These are phyloP conservation scores for Diaporthe eres DNA, from an alignment of 2,329 filamentous ascomycete genomes.

Conservation along the genomic window DNA sequence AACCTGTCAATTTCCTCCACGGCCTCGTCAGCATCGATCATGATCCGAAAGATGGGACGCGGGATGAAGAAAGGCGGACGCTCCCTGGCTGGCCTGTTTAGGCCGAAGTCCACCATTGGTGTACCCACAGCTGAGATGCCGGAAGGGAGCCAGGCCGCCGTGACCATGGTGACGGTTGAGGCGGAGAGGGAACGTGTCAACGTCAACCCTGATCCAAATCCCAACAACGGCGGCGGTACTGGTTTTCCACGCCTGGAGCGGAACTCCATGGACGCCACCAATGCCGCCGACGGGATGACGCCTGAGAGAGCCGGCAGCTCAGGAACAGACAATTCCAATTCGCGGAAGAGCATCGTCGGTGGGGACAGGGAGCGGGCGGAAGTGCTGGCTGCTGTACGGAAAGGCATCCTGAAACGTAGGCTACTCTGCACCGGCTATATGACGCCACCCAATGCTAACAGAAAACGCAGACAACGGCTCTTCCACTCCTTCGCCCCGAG, in stretches of 20 bases:
- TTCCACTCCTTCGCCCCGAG: conserved; percentile 72
- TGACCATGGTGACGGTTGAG: conserved; percentile 96
- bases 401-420: conserved; percentile 94
- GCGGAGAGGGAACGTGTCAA: conserved; percentile 90
- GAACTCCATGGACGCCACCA: conserved; percentile 80
- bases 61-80: conserved; percentile 96
- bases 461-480: conserved; percentile 69
- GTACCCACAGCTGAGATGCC: conserved; percentile 79
- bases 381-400: conserved; percentile 90
- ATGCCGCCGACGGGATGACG: conserved; percentile 56
- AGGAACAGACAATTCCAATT: conserved; percentile 71
- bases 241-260: conserved; percentile 88
- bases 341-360: conserved; percentile 90
- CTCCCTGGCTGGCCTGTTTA: conserved; percentile 93
- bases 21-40: conserved; percentile 89
- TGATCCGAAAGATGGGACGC: conserved; percentile 98
- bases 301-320: conserved; percentile 69
- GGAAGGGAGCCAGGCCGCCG: conserved; percentile 82
- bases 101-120: conserved; percentile 92
- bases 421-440: conserved; percentile 31
- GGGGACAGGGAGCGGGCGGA: conserved; percentile 92
- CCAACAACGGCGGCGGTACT: conserved; percentile 79
- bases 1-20: conserved; percentile 94
- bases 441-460: conserved; percentile 30
- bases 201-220: conserved; percentile 77